Conservation (phyloP, 2,329 filamentous ascomycete species). For the Septoria linicola region DNA sequence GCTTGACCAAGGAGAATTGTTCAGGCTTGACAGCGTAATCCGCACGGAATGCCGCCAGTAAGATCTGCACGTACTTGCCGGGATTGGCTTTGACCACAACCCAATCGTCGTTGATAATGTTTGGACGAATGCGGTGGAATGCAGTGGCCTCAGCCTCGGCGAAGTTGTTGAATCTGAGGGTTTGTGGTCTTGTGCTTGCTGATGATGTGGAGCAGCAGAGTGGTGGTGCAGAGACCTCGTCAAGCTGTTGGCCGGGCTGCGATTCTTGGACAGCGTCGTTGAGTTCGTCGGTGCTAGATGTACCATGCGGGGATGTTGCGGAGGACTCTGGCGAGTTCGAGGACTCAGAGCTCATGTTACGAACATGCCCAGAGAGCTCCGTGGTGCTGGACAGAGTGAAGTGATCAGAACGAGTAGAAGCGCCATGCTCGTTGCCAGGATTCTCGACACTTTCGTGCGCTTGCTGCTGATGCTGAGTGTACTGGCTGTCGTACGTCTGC, state of each 20-base stretch:
- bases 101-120: conserved; percentile 18
- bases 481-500: not conserved
- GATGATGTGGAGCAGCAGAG: not conserved
- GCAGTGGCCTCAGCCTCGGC: conserved; percentile 17
- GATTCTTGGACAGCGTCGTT: no score
- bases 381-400: no score
- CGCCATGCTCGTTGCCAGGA: no score
- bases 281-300: no score
- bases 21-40: conserved; percentile 13
- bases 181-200: not conserved
- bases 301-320: no score
- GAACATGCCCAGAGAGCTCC: no score
- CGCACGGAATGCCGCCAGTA: conserved; percentile 16
- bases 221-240: not conserved
- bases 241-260: no score
- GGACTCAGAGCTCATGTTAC: no score
- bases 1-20: conserved; percentile 6
- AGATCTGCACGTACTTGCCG: conserved; percentile 9
- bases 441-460: not conserved
- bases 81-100: conserved; percentile 11
- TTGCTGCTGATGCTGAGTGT: no score
- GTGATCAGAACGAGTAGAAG: not conserved
- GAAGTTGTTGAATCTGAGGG: conserved; percentile 17
- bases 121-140: conserved; percentile 10
- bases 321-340: no score